phyloP scores from a whole-genome alignment of 2,329 filamentous ascomycete genomes.

The Alternaria incomplexa region DNA sequence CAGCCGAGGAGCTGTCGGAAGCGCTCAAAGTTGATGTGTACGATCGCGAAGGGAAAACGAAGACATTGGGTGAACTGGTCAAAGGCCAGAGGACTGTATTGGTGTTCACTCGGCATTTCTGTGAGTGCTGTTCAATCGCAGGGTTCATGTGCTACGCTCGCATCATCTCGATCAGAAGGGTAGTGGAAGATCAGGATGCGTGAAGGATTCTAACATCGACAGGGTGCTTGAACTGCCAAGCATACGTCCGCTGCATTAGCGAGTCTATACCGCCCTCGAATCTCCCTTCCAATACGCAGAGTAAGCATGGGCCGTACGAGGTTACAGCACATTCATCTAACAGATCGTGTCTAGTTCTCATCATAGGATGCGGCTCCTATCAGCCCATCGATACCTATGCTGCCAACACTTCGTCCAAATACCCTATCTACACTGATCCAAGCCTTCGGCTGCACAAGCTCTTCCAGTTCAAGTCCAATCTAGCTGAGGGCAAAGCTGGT shows the following conservation, averaged over 20 bases:
- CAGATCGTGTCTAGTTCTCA: slow-evolving; percentile 16
- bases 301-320: slow-evolving; percentile 9
- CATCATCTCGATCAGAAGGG: background rate
- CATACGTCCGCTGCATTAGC: slow-evolving; percentile 27
- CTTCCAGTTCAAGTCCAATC: slow-evolving; percentile 27
- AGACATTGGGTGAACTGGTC: slow-evolving; percentile 18
- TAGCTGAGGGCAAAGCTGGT: slow-evolving; percentile 18
- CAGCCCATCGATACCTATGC: slow-evolving; percentile 32
- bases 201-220: background rate
- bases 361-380: slow-evolving; percentile 30
- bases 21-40: slow-evolving; percentile 23
- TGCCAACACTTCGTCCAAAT: slow-evolving; percentile 17
- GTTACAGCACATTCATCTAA: background rate
- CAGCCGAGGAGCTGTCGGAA: slow-evolving; percentile 17
- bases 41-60: slow-evolving; percentile 21
- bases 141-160: background rate
- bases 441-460: slow-evolving; percentile 24
- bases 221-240: slow-evolving; percentile 38
- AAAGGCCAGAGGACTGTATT: slow-evolving; percentile 22
- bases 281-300: slow-evolving; percentile 24
- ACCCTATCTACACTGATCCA: slow-evolving; percentile 34
- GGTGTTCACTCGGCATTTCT: slow-evolving; percentile 31
- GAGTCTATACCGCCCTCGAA: slow-evolving; percentile 25
- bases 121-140: slow-evolving; percentile 10
- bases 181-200: background rate